Evolutionary conservation across 2,329 filamentous ascomycete species (phyloP), one percentile per base, ranked within the genome.

Genomic region (Exophiala dermatitidis): DNA sequence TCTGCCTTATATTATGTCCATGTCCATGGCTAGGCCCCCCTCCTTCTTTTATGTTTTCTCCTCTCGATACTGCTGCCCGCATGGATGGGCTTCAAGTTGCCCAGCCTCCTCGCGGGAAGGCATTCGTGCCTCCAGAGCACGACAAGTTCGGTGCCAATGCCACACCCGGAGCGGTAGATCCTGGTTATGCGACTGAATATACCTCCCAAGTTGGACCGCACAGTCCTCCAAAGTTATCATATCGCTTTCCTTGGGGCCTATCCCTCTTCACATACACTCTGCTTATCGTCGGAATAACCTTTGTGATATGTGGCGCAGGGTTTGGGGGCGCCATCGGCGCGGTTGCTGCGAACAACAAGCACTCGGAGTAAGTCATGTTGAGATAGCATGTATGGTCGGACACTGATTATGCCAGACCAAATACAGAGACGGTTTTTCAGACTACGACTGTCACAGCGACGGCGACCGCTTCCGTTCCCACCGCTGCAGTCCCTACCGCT

Each of bases 21-120:
- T 19, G 19, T 38, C 10, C 10, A n/a, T 38, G 7, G 7, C 10
- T 12, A 8, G 36, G 4, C 7, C 6, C 10, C 36, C 36, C 19
- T n/a, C 5, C 10, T 12, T 38, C 36, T 38, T 38, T 12, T 38
- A 12, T 8, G 36, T n/a, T 9, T 38, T 7, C 36, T 38, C 6
- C 10, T 12, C 36, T 40, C 42, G 5, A 45, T 10, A 45, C 42
- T 5, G 3, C 31, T 5, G 3, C 42, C 28, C 3, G 32, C 8
- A 49, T 49, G 47, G 47, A 49, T 38, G 47, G 47, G 10, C 47
- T 49, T 12, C 37, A 49, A 38, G 34, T 49, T 30, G 47, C 41
- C 37, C 29, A 41, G 3, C 19, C 32, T 26, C 36, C 47, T 41
- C 37, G 34, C 30, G 47, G 42, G 47, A 49, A 49, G 37, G 26